Conservation (phyloP, 1,284 basidiomycete species). For the Mycena sp. region DNA sequence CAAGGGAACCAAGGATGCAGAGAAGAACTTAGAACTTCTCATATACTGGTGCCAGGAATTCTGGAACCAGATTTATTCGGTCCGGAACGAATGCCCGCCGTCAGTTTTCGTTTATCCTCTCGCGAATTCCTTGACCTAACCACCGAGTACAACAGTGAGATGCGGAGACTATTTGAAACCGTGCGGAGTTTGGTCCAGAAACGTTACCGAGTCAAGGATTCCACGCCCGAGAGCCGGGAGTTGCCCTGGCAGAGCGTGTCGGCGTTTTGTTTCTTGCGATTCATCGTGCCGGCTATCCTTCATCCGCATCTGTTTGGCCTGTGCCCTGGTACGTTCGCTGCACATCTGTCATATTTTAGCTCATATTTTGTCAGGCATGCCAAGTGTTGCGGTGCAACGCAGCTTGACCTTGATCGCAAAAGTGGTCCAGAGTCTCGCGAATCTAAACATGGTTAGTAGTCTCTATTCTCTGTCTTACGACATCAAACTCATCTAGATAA, state of each 20-base stretch:
- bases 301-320: constrained; percentile 83
- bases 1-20: constrained; percentile 63
- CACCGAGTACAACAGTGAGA: constrained; percentile 62
- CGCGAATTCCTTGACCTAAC: constrained; percentile 10
- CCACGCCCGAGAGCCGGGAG: constrained; percentile 59
- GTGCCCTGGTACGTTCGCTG: constrained; percentile 64
- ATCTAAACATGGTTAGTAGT: constrained; percentile 73
- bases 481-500: constrained; percentile 14
- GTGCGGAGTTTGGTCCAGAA: constrained; percentile 79
- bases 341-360: not conserved
- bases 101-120: constrained; percentile 50
- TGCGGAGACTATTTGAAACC: constrained; percentile 77
- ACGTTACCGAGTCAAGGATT: constrained; percentile 59
- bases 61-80: constrained; percentile 83
- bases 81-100: constrained; percentile 79
- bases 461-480: constrained; percentile 16
- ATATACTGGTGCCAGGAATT: constrained; percentile 81
- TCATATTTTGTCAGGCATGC: constrained; percentile 61
- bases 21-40: constrained; percentile 77
- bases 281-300: constrained; percentile 85
- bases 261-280: constrained; percentile 87
- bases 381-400: constrained; percentile 71
- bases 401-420: constrained; percentile 84
- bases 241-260: constrained; percentile 85
- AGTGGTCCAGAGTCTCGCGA: constrained; percentile 84